These are phyloP conservation scores for Phytophthora ramorum DNA, from an alignment of 352 stramenopile species.

Conservation along the genomic window DNA sequence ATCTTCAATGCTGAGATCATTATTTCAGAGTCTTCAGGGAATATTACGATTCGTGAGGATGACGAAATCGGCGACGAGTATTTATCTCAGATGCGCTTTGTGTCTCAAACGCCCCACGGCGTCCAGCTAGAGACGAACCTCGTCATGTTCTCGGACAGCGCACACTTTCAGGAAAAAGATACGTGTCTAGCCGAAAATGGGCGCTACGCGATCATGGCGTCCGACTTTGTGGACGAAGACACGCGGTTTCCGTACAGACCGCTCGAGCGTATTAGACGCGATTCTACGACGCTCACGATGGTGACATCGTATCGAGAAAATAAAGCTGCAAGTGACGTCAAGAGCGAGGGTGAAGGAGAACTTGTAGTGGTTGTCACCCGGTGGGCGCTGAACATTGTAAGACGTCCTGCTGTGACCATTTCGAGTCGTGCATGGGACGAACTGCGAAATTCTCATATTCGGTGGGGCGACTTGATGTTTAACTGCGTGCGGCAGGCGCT, in stretches of 20 bases:
- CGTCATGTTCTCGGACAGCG: slow-evolving; percentile 46
- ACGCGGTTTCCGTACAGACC: slow-evolving; percentile 58
- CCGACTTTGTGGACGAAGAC: slow-evolving; percentile 63
- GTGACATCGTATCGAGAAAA: slow-evolving; percentile 37
- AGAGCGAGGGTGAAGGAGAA: slow-evolving; percentile 16
- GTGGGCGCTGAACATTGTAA: slow-evolving; percentile 33
- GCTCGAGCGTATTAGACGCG: slow-evolving; percentile 51
- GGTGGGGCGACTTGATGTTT: slow-evolving; percentile 40
- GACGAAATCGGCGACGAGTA: slow-evolving; percentile 59
- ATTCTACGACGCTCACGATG: slow-evolving; percentile 48
- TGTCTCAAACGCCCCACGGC: slow-evolving; percentile 37
- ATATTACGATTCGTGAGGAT: slow-evolving; percentile 79
- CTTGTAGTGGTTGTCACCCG: slow-evolving; percentile 38
- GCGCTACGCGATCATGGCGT: slow-evolving; percentile 46
- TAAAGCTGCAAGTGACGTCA: neutral
- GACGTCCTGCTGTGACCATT: slow-evolving; percentile 24
- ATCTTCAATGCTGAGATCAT: slow-evolving; percentile 73
- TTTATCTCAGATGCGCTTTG: slow-evolving; percentile 60
- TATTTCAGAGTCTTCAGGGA: slow-evolving; percentile 67
- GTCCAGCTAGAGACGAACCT: slow-evolving; percentile 50
- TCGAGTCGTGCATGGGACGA: slow-evolving; percentile 22
- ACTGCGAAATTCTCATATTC: slow-evolving; percentile 28
- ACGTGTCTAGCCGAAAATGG: slow-evolving; percentile 23
- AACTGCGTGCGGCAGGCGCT: slow-evolving; percentile 41
- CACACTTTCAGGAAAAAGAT: slow-evolving; percentile 6